These are phyloP conservation scores for Phellopilus nigrolimitatus DNA, from an alignment of 1,284 basidiomycete species.

Conservation along the genomic window DNA sequence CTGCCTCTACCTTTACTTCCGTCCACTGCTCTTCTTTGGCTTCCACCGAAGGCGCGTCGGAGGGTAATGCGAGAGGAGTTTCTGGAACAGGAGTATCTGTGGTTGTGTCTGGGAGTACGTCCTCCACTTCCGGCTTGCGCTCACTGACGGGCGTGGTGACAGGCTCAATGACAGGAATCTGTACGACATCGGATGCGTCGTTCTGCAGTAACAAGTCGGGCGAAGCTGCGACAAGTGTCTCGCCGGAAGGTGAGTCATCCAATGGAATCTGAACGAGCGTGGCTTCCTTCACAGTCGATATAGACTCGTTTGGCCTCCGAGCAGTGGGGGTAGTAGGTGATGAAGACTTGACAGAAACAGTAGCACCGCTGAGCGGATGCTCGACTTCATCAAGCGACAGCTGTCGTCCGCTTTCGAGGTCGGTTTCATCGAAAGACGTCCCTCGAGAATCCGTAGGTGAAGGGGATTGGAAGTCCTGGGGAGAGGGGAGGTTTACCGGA, in stretches of 20 bases:
- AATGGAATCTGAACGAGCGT: constrained; percentile 17
- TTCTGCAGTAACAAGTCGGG: constrained; percentile 12
- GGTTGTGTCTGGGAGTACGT: neutral
- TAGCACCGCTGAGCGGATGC: constrained; percentile 16
- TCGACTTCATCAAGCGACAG: constrained; percentile 35
- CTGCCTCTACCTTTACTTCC: constrained; percentile 9
- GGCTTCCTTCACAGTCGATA: constrained; percentile 18
- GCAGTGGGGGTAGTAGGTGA: constrained; percentile 14
- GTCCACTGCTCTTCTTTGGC: constrained; percentile 22
- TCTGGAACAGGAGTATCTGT: constrained; percentile 6
- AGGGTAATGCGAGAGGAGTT: neutral
- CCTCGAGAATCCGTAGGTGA: constrained; percentile 42
- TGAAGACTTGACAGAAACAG: constrained; percentile 16
- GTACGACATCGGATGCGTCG: constrained; percentile 6
- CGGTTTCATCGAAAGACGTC: constrained; percentile 47
- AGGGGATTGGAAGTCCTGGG: constrained; percentile 48
- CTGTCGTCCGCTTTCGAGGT: constrained; percentile 53
- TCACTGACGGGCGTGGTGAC: constrained; percentile 8
- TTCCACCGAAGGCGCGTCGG: neutral
- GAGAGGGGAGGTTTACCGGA: constrained; percentile 60
- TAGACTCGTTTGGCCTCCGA: constrained; percentile 4
- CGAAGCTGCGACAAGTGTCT: constrained; percentile 4
- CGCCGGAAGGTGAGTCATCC: constrained; percentile 5
- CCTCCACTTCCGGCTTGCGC: neutral
- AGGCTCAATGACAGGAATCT: constrained; percentile 16